Evolutionary conservation across 179 eudicot species (phyloP).

Genomic region (Corrigiola litoralis): DNA sequence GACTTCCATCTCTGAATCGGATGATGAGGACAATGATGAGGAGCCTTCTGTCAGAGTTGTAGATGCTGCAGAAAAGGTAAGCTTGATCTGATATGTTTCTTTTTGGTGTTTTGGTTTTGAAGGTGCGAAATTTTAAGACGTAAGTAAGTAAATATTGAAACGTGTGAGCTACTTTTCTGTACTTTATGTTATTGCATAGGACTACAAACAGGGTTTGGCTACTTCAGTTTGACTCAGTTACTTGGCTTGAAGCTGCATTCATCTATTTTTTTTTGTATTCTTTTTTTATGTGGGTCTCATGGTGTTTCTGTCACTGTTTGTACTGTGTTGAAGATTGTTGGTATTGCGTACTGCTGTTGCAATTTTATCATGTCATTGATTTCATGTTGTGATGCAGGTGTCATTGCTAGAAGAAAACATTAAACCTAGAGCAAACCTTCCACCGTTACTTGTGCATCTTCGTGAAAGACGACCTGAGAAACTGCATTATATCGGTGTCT

Average conservation of each 20-base stretch:
- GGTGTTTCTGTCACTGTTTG: background rate
- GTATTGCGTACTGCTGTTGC: background rate
- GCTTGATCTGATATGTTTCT: background rate
- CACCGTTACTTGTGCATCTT: conserved; percentile 74
- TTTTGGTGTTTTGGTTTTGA: background rate
- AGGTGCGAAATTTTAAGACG: background rate
- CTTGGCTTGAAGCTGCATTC: no score
- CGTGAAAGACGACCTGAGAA: conserved; percentile 75
- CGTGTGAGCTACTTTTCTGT: no score
- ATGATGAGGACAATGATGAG: conserved; percentile 39
- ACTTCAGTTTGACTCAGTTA: no score
- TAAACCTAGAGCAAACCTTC: conserved; percentile 71
- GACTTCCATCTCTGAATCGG: conserved; percentile 51
- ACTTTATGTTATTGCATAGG: no score
- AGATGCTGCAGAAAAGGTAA: conserved; percentile 77
- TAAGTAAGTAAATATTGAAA: no score
- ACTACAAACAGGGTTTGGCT: no score
- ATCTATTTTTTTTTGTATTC: background rate
- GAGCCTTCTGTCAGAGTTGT: conserved; percentile 36
- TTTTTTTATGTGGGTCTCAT: background rate
- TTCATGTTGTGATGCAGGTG: conserved; percentile 38
- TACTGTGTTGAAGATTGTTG: background rate
- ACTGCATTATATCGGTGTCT: conserved; percentile 86
- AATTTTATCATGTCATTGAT: background rate
- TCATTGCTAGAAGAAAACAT: conserved; percentile 79